Evolutionary conservation across 1,284 basidiomycete species (phyloP).

Genomic region (Fomitopsis schrenkii): DNA sequence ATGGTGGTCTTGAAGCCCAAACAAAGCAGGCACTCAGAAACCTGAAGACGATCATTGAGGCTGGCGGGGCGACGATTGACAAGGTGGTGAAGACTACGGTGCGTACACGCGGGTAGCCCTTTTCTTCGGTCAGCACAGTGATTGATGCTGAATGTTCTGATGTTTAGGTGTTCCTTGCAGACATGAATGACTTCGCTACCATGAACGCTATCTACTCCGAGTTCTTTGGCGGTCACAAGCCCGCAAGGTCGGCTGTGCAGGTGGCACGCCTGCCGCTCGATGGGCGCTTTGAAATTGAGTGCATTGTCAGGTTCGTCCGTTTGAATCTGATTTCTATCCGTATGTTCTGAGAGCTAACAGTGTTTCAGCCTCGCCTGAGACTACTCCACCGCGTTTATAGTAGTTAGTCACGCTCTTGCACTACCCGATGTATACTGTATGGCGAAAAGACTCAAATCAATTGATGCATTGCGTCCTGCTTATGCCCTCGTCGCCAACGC

Average conservation of each 20-base stretch:
- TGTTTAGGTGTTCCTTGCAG: constrained; percentile 82
- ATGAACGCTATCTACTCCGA: constrained; percentile 80
- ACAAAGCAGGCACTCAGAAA: constrained; percentile 86
- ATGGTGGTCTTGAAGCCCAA: constrained; percentile 82
- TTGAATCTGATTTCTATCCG: neutral
- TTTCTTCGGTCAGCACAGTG: neutral
- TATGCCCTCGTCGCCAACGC: too few relatives aligned
- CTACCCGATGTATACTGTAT: neutral
- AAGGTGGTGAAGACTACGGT: constrained; percentile 88
- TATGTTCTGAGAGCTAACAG: neutral
- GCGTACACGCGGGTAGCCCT: neutral
- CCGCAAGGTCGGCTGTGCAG: constrained; percentile 88
- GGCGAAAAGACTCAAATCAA: neutral
- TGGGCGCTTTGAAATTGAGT: constrained; percentile 90
- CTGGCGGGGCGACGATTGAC: constrained; percentile 71
- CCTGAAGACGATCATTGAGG: constrained; percentile 80
- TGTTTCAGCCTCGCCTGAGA: neutral
- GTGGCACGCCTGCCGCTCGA: constrained; percentile 75
- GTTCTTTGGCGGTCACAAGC: constrained; percentile 89
- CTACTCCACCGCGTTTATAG: neutral
- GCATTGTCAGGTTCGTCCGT: constrained; percentile 51
- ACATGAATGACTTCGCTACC: constrained; percentile 86
- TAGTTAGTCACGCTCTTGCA: neutral
- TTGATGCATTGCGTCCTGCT: too few relatives aligned
- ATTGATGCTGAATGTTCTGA: neutral